Conservation (phyloP, 2,329 filamentous ascomycete species). For the Emmonsiellopsis sp. region DNA sequence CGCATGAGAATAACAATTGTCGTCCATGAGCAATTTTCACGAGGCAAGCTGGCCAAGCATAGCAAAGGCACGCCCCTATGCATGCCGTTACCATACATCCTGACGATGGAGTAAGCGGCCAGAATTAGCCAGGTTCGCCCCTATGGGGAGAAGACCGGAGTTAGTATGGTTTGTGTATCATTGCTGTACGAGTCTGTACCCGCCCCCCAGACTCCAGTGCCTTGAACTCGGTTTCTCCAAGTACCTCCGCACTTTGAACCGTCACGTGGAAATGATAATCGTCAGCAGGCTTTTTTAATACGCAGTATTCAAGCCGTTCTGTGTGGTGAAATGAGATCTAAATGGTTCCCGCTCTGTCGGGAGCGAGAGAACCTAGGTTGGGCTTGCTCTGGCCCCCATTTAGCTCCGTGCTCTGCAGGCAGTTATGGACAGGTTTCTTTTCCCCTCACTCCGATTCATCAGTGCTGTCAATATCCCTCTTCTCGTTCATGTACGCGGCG, state of each 20-base stretch:
- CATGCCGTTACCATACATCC: too few relatives aligned
- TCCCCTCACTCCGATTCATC: background rate
- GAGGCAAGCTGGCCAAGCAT: too few relatives aligned
- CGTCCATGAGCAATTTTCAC: too few relatives aligned
- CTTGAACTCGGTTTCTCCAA: background rate
- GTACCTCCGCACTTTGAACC: too few relatives aligned
- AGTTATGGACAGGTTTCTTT: background rate
- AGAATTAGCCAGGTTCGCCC: background rate
- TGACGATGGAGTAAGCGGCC: background rate
- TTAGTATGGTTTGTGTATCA: background rate
- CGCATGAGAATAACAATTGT: too few relatives aligned
- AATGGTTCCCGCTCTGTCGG: slow-evolving; percentile 10
- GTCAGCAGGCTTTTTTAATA: background rate
- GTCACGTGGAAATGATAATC: background rate
- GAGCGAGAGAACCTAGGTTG: slow-evolving; percentile 1
- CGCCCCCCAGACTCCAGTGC: too few relatives aligned
- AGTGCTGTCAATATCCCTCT: too few relatives aligned
- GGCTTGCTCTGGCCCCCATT: background rate
- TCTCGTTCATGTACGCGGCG: too few relatives aligned
- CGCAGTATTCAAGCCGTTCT: background rate
- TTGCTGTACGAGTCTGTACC: background rate
- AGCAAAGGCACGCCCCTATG: too few relatives aligned
- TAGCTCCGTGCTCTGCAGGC: background rate
- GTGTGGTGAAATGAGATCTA: slow-evolving; percentile 2
- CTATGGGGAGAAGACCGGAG: background rate